phyloP scores from a whole-genome alignment of 2,329 filamentous ascomycete genomes.

The Mariannaea sp. region DNA sequence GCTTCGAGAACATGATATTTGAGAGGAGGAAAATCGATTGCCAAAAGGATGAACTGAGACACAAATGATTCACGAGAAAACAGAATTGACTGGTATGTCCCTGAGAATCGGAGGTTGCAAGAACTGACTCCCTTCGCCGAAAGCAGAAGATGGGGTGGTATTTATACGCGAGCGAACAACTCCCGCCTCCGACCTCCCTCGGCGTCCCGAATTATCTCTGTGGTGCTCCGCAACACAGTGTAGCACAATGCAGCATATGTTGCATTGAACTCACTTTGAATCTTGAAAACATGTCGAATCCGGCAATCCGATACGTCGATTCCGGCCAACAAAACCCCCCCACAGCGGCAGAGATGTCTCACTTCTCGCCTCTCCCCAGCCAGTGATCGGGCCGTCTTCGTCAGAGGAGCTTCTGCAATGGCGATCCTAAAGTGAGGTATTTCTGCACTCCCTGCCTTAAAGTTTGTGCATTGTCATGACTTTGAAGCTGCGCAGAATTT shows the following conservation, averaged over 20 bases:
- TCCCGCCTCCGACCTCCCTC: background rate
- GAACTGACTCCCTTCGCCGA: background rate
- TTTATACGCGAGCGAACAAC: background rate
- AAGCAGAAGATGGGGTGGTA: background rate
- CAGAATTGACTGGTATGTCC: too few relatives aligned
- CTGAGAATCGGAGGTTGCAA: too few relatives aligned
- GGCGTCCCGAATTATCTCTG: background rate
- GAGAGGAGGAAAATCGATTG: background rate
- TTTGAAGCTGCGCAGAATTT: too few relatives aligned
- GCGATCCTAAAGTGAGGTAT: too few relatives aligned
- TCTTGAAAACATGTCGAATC: background rate
- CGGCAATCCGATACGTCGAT: background rate
- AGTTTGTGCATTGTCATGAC: too few relatives aligned
- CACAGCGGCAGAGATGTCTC: background rate
- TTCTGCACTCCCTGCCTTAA: too few relatives aligned
- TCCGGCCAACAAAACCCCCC: background rate
- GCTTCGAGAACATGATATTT: background rate
- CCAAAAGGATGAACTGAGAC: too few relatives aligned
- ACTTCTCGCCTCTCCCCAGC: background rate
- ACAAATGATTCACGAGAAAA: too few relatives aligned
- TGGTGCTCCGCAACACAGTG: too few relatives aligned
- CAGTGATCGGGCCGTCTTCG: background rate
- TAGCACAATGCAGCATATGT: background rate
- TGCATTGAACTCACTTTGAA: background rate
- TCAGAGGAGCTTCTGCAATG: background rate